These are phyloP conservation scores for Acanthamoeba healyi DNA, from an alignment of 208 protist genomes.

Conservation along the genomic window DNA sequence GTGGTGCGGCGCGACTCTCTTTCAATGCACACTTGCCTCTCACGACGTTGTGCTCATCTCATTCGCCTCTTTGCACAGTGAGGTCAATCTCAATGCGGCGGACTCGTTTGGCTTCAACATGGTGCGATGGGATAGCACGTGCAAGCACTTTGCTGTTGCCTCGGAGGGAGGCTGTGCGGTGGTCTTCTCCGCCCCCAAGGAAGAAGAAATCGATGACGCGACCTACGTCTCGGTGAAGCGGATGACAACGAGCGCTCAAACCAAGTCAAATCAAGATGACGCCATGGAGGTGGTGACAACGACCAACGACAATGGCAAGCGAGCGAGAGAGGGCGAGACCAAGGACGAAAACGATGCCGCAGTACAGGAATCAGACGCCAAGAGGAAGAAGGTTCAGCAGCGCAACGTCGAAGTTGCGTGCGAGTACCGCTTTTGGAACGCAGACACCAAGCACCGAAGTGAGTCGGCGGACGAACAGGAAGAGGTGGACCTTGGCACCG, in stretches of 20 bases:
- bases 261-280: neutral
- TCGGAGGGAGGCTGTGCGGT: neutral
- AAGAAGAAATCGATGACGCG: neutral
- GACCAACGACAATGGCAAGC: neutral
- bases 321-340: neutral
- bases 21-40: neutral
- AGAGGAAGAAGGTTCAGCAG: neutral
- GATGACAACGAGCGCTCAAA: too few relatives aligned
- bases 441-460: neutral
- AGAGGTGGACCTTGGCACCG: neutral
- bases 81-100: neutral
- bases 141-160: neutral
- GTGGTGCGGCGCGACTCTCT: neutral
- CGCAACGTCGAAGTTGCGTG: neutral
- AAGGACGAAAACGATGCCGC: neutral
- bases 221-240: neutral
- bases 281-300: neutral
- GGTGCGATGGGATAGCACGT: slow-evolving; percentile 23
- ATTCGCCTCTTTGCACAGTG: neutral
- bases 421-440: slow-evolving; percentile 27
- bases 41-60: neutral
- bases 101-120: slow-evolving; percentile 46
- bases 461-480: neutral
- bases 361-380: neutral
- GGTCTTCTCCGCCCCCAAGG: neutral